phyloP scores from a whole-genome alignment of 805 yeast species.

The Candida ovalis region DNA sequence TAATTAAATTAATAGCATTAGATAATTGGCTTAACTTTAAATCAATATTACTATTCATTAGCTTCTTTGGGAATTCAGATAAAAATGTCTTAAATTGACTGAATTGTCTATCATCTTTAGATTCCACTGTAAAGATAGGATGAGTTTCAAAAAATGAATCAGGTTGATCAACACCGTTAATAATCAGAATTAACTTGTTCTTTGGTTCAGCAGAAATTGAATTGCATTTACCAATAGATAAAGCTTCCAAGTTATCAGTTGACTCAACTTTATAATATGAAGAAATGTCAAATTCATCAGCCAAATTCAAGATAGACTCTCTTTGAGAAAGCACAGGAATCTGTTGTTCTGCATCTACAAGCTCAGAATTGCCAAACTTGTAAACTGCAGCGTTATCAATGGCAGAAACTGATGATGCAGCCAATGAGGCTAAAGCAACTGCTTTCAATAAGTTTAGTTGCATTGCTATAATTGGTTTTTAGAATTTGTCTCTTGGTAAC shows the following conservation, averaged over 20 bases:
- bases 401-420: constrained; percentile 11
- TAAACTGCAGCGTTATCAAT: constrained; percentile 26
- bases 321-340: constrained; percentile 19
- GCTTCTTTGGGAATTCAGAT: constrained; percentile 22
- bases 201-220: constrained; percentile 9
- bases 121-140: constrained; percentile 22
- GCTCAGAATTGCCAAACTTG: constrained; percentile 11
- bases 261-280: constrained; percentile 33
- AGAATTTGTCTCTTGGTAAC: not conserved
- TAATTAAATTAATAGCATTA: constrained; percentile 23
- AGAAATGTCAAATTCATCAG: constrained; percentile 42
- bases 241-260: constrained; percentile 20
- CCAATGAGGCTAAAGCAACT: constrained; percentile 7
- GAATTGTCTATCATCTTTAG: constrained; percentile 20
- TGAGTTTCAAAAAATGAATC: constrained; percentile 23
- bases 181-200: constrained; percentile 35
- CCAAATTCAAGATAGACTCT: constrained; percentile 40
- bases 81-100: constrained; percentile 20
- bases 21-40: constrained; percentile 24
- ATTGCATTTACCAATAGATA: constrained; percentile 19
- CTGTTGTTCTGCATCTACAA: not conserved
- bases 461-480: constrained; percentile 2
- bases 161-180: constrained; percentile 41
- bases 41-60: constrained; percentile 11
- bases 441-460: constrained; percentile 3